Base-by-base conservation (phyloP, 2,329 filamentous ascomycete genomes). In the Aspergillus eucalypticola region DNA sequence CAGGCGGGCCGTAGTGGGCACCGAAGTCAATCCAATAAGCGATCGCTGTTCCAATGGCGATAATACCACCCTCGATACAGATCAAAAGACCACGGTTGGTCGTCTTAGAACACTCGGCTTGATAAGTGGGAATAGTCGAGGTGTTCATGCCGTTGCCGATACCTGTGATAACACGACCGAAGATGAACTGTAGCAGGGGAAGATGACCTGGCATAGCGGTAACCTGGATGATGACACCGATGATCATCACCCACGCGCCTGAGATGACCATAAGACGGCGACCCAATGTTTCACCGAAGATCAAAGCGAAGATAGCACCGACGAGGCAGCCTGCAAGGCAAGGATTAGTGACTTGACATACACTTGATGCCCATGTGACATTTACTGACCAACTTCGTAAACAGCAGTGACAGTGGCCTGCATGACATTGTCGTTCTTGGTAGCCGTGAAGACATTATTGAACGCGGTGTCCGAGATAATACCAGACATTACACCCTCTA, bases 401-500 rank as follows among this genome's bases (percentile, higher is more conserved):
- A 75, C 68, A 13, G 71, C 71, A 10, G 71, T 75, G 5, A 72
- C 69, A 10, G 70, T 54, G 27, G 72, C 71, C 59, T 74, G 72
- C 71, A 74, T 74, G 25, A 71, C 80, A 13, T 77, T 72, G 63
- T 83, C 69, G 15, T 60, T 59, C 46, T 69, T 68, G 15, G 72
- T 70, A 5, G 73, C 71, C 5, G 73, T 73, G 57, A 76, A 76
- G 11, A 76, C 64, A 50, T 70, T 58, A 63, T 70, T 69, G 57
- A 76, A 76, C 15, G 71, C 65, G 1, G 59, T 35, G n/a, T 71
- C 69, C 59, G 66, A 71, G 56, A 76, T 76, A 35, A 76, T 76
- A 54, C 74, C 74, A 10, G 74, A 76, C 74, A 76, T 76, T 38
- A 76, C 74, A 67, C 74, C 74, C 69, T 76, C 71, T 73, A 38